Evolutionary conservation across 2,329 filamentous ascomycete species (phyloP), one percentile per base, ranked within the genome.

Genomic region (Scopulariopsis brevicaulis): DNA sequence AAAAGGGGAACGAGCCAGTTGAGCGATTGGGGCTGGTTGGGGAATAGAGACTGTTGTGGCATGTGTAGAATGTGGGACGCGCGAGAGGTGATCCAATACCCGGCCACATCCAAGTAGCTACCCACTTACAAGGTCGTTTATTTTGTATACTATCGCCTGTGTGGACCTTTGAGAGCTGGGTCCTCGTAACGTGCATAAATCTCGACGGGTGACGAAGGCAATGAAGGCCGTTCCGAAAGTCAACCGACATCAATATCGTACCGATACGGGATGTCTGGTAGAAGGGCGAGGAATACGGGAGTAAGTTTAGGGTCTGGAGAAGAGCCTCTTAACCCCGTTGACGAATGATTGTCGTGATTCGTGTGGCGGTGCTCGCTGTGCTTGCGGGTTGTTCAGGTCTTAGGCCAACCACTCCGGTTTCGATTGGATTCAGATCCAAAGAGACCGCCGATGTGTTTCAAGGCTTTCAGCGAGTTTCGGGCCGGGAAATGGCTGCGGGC

Each of bases 101-200:
- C n/a, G 18, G 18, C 40, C 14, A 18, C 15, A n/a, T 6, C 20
- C 18, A 50, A 14, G 4, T 32, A 14, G 24, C 20, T 11, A 6
- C 8, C 40, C 43, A 58, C 56, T 52, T 28, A 35, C 18, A 58
- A 53, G 57, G 57, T 35, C 35, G 28, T 78, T 77, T 73, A 77
- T 79, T 75, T 60, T 77, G 74, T 69, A 75, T 77, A 77, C 77
- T 80, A 68, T 81, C 78, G 62, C 78, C 77, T 65, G 78, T 81
- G 66, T 81, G 78, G 65, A 76, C 77, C 69, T 70, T 73, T 58
- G 77, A 81, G 58, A 80, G 70, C 62, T 81, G 78, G 60, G 72
- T 75, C 76, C 78, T 78, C 66, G 78, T 80, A 65, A 78, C 71
- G 71, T 77, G 73, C 78, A 80, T 80, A 71, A 80, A 81, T 68